These are phyloP conservation scores for Arabidopsis arenosa DNA, from an alignment of 345 rosid species.

Conservation along the genomic window DNA sequence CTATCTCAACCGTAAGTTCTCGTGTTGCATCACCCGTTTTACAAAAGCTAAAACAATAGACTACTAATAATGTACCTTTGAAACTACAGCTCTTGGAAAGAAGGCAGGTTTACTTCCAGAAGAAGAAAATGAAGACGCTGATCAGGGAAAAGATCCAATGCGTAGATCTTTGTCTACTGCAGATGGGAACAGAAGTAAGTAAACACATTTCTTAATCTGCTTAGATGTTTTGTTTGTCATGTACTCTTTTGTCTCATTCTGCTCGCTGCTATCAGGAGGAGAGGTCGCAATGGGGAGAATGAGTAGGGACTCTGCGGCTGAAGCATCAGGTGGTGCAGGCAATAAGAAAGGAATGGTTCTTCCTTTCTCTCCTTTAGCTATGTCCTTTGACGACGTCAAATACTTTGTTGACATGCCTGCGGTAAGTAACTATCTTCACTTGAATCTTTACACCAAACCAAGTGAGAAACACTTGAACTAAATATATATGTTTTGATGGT, in stretches of 20 bases:
- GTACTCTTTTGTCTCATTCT: slow-evolving; percentile 22
- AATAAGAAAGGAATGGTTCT: slow-evolving; percentile 74
- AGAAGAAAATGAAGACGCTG: slow-evolving; percentile 49
- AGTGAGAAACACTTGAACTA: background rate
- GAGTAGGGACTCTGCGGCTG: slow-evolving; percentile 35
- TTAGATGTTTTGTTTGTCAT: slow-evolving; percentile 10
- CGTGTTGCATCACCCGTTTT: background rate
- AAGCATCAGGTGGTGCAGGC: slow-evolving; percentile 46
- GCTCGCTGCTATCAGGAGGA: slow-evolving; percentile 48
- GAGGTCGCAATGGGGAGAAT: slow-evolving; percentile 55
- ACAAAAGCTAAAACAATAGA: background rate
- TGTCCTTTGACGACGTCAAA: slow-evolving; percentile 69
- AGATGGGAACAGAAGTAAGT: slow-evolving; percentile 49
- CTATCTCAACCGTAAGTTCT: slow-evolving; percentile 68
- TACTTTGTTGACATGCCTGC: slow-evolving; percentile 81
- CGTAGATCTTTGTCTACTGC: slow-evolving; percentile 49
- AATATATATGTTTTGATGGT: slow-evolving; percentile 20
- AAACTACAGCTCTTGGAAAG: slow-evolving; percentile 66
- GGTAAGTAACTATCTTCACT: slow-evolving; percentile 43
- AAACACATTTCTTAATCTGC: slow-evolving; percentile 7
- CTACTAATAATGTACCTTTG: background rate
- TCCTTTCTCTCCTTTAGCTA: slow-evolving; percentile 77
- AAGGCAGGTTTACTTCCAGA: slow-evolving; percentile 64
- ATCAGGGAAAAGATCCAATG: slow-evolving; percentile 35
- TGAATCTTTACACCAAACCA: slow-evolving; percentile 11